These are phyloP conservation scores for Penicillium paneum DNA, from an alignment of 2,329 filamentous ascomycete species.

Conservation along the genomic window DNA sequence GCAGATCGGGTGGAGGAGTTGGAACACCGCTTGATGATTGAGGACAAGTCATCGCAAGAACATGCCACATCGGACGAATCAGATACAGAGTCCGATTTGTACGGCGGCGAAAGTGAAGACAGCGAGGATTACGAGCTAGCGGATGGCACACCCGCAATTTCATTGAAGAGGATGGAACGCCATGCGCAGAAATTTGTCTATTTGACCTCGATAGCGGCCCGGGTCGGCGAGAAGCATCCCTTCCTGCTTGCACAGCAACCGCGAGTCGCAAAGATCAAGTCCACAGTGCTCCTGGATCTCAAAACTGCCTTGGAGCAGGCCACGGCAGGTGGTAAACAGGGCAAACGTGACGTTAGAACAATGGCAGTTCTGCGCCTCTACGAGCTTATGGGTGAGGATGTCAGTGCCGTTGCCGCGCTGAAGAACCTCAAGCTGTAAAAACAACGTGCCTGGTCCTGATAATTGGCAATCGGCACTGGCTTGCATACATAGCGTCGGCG, in stretches of 20 bases:
- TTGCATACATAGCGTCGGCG: conserved; percentile 46
- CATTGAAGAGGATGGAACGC: conserved; percentile 49
- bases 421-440: conserved; percentile 43
- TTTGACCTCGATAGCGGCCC: conserved; percentile 51
- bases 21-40: conserved; percentile 67
- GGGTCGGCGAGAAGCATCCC: conserved; percentile 58
- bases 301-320: conserved; percentile 61
- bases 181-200: conserved; percentile 59
- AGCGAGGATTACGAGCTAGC: conserved; percentile 43
- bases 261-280: conserved; percentile 56
- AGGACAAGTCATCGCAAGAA: conserved; percentile 30
- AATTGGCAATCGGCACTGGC: conserved; percentile 5
- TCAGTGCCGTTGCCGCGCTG: conserved; percentile 57
- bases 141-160: conserved; percentile 38
- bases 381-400: conserved; percentile 58
- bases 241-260: conserved; percentile 59
- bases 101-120: conserved; percentile 34
- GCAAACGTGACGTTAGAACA: conserved; percentile 40
- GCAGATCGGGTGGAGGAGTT: conserved; percentile 55
- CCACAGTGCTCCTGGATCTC: conserved; percentile 63
- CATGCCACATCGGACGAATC: conserved; percentile 18
- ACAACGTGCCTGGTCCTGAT: background rate
- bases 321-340: conserved; percentile 36
- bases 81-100: conserved; percentile 36
- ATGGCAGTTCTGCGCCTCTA: conserved; percentile 60